Percentiles rank a stretch among this genome's conserved stretches.
Evolutionary conservation across 108 stramenopile species (phyloP).

Genomic region (Cylindrotheca fusiformis): DNA sequence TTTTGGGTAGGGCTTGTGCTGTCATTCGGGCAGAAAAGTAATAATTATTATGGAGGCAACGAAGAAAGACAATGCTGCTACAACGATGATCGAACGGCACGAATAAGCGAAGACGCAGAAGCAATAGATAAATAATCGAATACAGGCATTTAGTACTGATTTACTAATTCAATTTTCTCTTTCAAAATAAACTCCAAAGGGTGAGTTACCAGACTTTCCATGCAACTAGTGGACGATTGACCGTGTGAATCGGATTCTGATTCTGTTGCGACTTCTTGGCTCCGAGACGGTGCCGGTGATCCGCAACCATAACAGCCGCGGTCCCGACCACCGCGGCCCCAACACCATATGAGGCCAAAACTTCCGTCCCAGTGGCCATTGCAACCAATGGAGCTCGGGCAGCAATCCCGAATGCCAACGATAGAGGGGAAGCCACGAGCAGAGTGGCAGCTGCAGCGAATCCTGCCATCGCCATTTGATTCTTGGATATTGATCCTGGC

Average conservation of each 20-base stretch:
- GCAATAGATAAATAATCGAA: no score
- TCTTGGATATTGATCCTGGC: not conserved
- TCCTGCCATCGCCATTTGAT: not conserved
- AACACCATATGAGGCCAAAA: not conserved
- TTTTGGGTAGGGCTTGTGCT: conserved; percentile 67
- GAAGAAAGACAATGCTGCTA: no score
- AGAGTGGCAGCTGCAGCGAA: not conserved
- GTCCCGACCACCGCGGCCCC: not conserved
- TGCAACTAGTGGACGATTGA: not conserved
- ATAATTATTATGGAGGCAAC: no score
- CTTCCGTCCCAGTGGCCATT: not conserved
- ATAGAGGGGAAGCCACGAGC: not conserved
- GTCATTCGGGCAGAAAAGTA: conserved; percentile 81
- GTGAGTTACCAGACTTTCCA: not conserved
- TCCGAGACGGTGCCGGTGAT: not conserved
- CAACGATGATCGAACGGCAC: no score
- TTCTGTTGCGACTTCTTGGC: not conserved
- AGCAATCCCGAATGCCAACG: not conserved
- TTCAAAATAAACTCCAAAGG: no score
- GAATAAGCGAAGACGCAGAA: no score
- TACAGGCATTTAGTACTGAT: not conserved
- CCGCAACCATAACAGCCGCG: not conserved
- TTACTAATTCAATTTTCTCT: not conserved
- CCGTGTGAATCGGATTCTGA: not conserved
- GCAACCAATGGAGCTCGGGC: not conserved